A percentile compares a stretch with the other conserved stretches of the same genome.
These are phyloP conservation scores for Metroxylon sagu DNA, from an alignment of 176 grass and related monocot genomes.

Conservation along the genomic window DNA sequence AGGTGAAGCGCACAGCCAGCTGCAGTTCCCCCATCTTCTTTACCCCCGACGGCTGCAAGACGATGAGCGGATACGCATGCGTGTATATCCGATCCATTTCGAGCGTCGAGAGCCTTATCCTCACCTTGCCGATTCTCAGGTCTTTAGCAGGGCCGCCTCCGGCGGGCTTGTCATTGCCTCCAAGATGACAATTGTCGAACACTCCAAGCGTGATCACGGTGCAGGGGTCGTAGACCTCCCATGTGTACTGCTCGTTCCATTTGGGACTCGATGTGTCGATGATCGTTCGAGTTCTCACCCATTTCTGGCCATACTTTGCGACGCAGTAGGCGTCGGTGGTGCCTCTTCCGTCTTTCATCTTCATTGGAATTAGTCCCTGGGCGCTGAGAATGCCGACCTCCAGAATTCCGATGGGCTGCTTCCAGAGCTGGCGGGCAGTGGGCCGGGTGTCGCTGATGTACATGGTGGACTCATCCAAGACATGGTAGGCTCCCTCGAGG, in stretches of 20 bases:
- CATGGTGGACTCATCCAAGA: constrained; percentile 67
- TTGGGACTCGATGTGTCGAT: constrained; percentile 34
- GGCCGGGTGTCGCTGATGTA: constrained; percentile 66
- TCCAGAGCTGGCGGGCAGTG: constrained; percentile 61
- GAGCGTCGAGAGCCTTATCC: constrained; percentile 66
- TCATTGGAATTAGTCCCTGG: constrained; percentile 52
- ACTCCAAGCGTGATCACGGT: constrained; percentile 73
- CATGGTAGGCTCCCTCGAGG: constrained; percentile 79
- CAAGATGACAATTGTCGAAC: constrained; percentile 57
- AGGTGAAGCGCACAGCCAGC: constrained; percentile 63
- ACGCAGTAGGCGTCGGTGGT: constrained; percentile 61
- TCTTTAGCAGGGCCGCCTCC: constrained; percentile 19
- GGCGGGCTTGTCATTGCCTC: neutral
- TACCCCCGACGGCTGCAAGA: constrained; percentile 43
- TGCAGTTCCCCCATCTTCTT: constrained; percentile 68
- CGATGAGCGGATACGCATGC: constrained; percentile 32
- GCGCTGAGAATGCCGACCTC: constrained; percentile 68
- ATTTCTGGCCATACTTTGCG: constrained; percentile 85
- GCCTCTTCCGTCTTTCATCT: constrained; percentile 43
- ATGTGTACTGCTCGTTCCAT: constrained; percentile 96
- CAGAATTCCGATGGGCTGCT: constrained; percentile 45
- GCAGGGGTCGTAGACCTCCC: constrained; percentile 73
- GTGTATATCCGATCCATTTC: constrained; percentile 50
- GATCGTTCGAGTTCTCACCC: constrained; percentile 71
- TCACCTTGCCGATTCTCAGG: constrained; percentile 58